Conservation (phyloP, 257 asterid genomes). For the Fraxinus anomala region DNA sequence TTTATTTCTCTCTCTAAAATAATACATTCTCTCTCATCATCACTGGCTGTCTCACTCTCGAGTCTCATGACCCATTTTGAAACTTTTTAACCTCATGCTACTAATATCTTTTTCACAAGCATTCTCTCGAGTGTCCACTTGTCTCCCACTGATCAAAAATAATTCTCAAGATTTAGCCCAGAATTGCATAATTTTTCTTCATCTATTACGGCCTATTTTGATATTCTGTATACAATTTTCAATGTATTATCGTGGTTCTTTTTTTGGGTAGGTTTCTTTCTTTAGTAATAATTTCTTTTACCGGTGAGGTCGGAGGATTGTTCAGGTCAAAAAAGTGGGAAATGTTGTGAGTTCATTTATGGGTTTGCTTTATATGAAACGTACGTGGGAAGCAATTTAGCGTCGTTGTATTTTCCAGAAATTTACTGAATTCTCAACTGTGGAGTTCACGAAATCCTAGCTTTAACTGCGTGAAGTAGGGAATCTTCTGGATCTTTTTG, state of each 20-base stretch:
- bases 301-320: conserved; percentile 5
- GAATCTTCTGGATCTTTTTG: conserved; percentile 69
- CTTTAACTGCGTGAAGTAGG: conserved; percentile 33
- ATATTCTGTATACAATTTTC: not conserved
- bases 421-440: conserved; percentile 29
- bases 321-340: not conserved
- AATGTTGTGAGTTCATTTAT: conserved; percentile 5
- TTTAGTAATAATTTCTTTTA: conserved; percentile 27
- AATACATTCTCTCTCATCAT: conserved; percentile 38
- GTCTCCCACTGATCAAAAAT: conserved; percentile 19
- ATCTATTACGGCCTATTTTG: not conserved
- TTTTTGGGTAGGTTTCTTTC: not conserved
- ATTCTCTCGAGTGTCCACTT: conserved; percentile 58
- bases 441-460: conserved; percentile 25
- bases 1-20: conserved; percentile 29
- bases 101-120: conserved; percentile 52
- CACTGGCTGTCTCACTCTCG: conserved; percentile 22
- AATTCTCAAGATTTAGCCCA: conserved; percentile 33
- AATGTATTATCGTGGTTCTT: conserved; percentile 12
- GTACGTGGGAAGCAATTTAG: conserved; percentile 53
- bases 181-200: not conserved
- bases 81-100: conserved; percentile 33
- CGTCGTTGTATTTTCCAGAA: conserved; percentile 13
- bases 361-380: conserved; percentile 24
- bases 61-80: conserved; percentile 33